Base-by-base conservation (phyloP, 169 alveolate species). In the Cryptosporidium canis region DNA sequence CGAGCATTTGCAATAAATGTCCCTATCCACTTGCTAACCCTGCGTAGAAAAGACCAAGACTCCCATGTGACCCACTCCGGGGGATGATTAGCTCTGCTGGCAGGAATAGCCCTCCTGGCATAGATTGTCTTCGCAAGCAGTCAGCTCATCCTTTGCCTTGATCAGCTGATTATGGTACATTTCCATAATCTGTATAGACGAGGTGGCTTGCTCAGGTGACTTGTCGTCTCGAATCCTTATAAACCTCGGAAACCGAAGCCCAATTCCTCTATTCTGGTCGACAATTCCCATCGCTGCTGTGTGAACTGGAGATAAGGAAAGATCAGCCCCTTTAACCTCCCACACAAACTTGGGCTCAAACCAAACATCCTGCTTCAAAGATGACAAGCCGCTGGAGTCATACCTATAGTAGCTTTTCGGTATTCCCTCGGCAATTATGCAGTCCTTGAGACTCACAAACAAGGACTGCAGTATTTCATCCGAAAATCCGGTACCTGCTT, bases 311-410 rank as follows among this genome's bases (percentile, higher is more conserved):
- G 99, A 95, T 31, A 98, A 90, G 16, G 99, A 93, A 27, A 98
- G 85, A 90, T 98, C 99, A 1, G 99, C 99, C 8, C 98, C 98
- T 83, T 96, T 96, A 29, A 98, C 91, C 85, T 98, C 99, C 98
- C 99, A 96, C 35, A 98, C 99, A 65, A 94, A 91, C n/a, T 90
- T 92, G 27, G 99, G 99, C 21, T 90, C 92, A 67, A 97, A 92
- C 97, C 98, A 95, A n/a, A 95, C 97, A 90, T 96, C 87, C 5
- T 35, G 87, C 43, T 77, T 96, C 16, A 94, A 85, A 31, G 94
- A 93, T 41, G 83, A 90, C 9, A 4, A 51, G n/a, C 94, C 94
- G 56, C 92, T 92, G 8, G 90, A 85, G 67, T 90, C 90, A 66
- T 72, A 83, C 66, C 84, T 83, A 64, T 84, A 77, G 90, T 92